Conservation (phyloP, 495 filamentous ascomycete genomes). For the Ascodesmis nigricans region DNA sequence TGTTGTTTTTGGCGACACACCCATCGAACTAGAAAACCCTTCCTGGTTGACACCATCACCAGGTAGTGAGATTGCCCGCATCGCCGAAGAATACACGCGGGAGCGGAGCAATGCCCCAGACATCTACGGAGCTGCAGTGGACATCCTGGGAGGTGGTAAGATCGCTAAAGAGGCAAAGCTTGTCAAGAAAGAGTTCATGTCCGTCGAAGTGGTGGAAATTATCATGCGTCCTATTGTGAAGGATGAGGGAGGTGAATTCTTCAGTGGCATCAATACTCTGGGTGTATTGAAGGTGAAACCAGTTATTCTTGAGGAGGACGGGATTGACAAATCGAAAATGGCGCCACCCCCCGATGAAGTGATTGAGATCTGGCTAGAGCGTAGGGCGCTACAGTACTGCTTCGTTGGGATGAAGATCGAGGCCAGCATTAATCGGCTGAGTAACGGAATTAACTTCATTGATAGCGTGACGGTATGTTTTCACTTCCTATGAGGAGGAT, state of each 20-base stretch:
- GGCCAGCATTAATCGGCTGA: slow-evolving; percentile 37
- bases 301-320: slow-evolving; percentile 23
- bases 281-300: slow-evolving; percentile 26
- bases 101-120: no score
- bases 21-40: no score
- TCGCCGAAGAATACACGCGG: background rate
- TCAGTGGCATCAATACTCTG: slow-evolving; percentile 28
- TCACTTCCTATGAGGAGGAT: background rate
- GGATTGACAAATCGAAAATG: slow-evolving; percentile 5
- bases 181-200: slow-evolving; percentile 26
- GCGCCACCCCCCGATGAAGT: slow-evolving; percentile 16
- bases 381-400: slow-evolving; percentile 35
- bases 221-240: slow-evolving; percentile 2
- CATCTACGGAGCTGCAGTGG: slow-evolving; percentile 15
- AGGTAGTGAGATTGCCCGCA: background rate
- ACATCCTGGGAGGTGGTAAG: slow-evolving; percentile 12
- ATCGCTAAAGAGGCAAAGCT: slow-evolving; percentile 22
- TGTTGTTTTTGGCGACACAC: no score
- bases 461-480: slow-evolving; percentile 20
- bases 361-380: slow-evolving; percentile 48
- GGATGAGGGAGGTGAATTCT: background rate
- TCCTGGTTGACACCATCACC: no score
- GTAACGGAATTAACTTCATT: slow-evolving; percentile 35
- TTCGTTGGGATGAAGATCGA: slow-evolving; percentile 60
- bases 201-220: slow-evolving; percentile 36